Evolutionary conservation across 2,329 filamentous ascomycete genomes (phyloP), one percentile per base, ranked within the genome.

Genomic region (Lecanicillium sp.): DNA sequence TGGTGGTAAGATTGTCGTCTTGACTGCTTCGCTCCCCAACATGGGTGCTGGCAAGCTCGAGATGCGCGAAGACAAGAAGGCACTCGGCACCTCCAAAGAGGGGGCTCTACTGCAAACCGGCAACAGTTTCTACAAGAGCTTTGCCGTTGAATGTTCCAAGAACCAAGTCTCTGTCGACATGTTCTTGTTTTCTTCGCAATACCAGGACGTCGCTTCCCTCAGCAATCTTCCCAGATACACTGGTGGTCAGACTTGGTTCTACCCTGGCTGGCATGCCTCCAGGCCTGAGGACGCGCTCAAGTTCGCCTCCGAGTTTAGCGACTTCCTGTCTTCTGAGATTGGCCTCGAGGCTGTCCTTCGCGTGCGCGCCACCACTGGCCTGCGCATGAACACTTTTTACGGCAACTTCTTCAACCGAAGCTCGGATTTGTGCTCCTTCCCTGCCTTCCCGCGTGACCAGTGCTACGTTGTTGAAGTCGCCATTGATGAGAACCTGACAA

Each of bases 351-450:
- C 93, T 36, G 93, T 98, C 30, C 83, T 98, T 48, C 86, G 93
- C 63, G 93, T 98, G 32, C 85, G 93, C 56, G 93, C 93, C 15
- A 96, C 90, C 2, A 97, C 90, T 20, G 93, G 93, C 44, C 72
- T 98, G 51, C 83, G 93, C 46, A 97, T 97, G 87, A 95, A 84
- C 71, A 90, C 91, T 2, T 98, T 98, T 70, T 98, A 97, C 67
- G 93, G 93, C 57, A 98, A 98, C 72, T 98, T 98, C 70, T 98
- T 98, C 77, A 98, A 97, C 73, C 81, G 93, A 58, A 95, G 89
- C 64, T 96, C 90, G 14, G 93, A 98, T 70, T 81, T 98, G 26
- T 97, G 93, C 65, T 93, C 93, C 11, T 98, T 98, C 77, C 93
- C 93, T 2, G 90, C 93, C 0, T 97, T 98, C 74, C 93, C 93